Evolutionary conservation across 148 eudicot species (phyloP).

Genomic region (Chenopodium album): DNA sequence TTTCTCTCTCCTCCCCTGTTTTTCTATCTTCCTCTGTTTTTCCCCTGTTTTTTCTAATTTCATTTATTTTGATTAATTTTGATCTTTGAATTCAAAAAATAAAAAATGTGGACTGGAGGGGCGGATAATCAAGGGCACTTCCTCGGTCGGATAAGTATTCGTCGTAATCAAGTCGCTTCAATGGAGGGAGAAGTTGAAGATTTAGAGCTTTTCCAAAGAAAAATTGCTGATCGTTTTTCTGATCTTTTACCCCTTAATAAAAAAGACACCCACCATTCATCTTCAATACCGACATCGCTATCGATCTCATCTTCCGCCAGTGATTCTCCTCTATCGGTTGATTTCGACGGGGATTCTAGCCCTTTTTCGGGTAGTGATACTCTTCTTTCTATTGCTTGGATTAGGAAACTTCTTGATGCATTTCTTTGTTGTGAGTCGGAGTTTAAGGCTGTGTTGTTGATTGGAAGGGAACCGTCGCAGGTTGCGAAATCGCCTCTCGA

Average conservation of each 20-base stretch:
- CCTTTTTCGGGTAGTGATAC: slow-evolving; percentile 13
- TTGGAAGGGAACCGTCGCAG: slow-evolving; percentile 64
- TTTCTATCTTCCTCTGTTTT: not conserved
- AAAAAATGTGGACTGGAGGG: slow-evolving; percentile 46
- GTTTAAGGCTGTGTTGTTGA: slow-evolving; percentile 66
- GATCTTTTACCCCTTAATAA: slow-evolving; percentile 34
- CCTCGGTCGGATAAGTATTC: slow-evolving; percentile 78
- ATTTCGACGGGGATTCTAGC: slow-evolving; percentile 14
- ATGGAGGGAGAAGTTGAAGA: slow-evolving; percentile 63
- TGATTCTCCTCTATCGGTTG: not conserved
- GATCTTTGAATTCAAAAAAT: not conserved
- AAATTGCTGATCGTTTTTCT: slow-evolving; percentile 63
- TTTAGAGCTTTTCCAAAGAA: slow-evolving; percentile 62
- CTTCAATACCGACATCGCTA: slow-evolving; percentile 4
- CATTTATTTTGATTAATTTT: not conserved
- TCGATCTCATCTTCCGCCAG: not conserved
- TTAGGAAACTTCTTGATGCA: slow-evolving; percentile 64
- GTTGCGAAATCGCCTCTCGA: slow-evolving; percentile 71
- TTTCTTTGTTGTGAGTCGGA: slow-evolving; percentile 84
- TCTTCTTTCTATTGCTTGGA: slow-evolving; percentile 70
- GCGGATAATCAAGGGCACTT: slow-evolving; percentile 66
- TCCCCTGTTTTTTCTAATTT: slow-evolving; percentile 10
- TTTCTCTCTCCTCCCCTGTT: not conserved
- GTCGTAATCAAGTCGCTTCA: slow-evolving; percentile 71
- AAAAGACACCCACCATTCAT: not conserved